Evolutionary conservation across 2,329 filamentous ascomycete genomes (phyloP), one percentile per base, ranked within the genome.

Genomic region (Polytolypa hystricis): DNA sequence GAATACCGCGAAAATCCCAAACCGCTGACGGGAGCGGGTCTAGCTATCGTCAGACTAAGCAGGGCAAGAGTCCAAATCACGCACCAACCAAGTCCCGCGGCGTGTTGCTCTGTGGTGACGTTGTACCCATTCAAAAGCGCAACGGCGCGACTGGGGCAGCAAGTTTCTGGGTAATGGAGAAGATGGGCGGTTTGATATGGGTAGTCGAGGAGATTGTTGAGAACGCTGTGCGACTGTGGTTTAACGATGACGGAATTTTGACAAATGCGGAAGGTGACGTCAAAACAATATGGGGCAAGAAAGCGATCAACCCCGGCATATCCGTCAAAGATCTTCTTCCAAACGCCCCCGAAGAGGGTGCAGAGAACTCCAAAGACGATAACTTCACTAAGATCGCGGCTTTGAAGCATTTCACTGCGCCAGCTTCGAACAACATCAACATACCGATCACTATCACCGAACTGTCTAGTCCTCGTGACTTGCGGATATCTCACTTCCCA

Each of bases 101-200:
- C 3, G 91, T 98, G 17, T 61, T 98, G 35, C 71, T 98, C 1
- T 98, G 91, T 49, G 91, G 91, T 29, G 91, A 98, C 56, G 89
- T 98, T n/a, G 85, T 98, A 12, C 91, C 91, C 0, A 98, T 98
- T 41, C 83, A 87, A 56, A 98, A 96, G 61, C 77, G 91, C 42
- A 94, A 98, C 51, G 91, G 91, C 3, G 75, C 81, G 8, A 89
- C 81, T 4, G 91, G 91, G 2, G 87, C 91, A 40, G 91, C 91
- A 25, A 96, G 87, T 60, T 66, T 98, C 26, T 98, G 91, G 91
- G 91, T 98, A 3, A 98, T 98, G 65, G 91, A 98, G 60, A 98
- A 98, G 61, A 76, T 81, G 33, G 79, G 85, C 35, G 87, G 89
- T 7, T 64, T 98, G 41, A 96, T 98, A 42, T 98, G 91, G 91